These are phyloP conservation scores for Ogataea pilisensis DNA, from an alignment of 805 yeast species.

Conservation along the genomic window DNA sequence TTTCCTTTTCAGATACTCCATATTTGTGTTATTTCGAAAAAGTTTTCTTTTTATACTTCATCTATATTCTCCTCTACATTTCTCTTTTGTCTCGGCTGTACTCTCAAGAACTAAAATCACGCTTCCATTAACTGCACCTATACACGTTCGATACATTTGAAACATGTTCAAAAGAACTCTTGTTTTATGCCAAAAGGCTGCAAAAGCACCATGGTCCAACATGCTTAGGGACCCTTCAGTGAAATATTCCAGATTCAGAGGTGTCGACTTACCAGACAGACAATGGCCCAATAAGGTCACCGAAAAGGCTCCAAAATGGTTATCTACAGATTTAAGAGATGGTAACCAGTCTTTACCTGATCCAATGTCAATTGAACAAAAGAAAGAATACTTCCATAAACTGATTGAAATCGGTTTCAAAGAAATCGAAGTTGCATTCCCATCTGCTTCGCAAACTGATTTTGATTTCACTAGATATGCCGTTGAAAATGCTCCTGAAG, in stretches of 20 bases:
- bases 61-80: too few species aligned
- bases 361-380: conserved; percentile 81
- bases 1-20: too few species aligned
- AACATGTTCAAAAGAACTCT: conserved; percentile 29
- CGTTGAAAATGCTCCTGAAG: conserved; percentile 68
- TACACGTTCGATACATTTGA: too few species aligned
- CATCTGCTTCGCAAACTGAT: conserved; percentile 75
- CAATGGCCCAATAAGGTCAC: conserved; percentile 65
- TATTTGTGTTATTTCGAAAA: too few species aligned
- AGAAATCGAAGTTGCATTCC: conserved; percentile 81
- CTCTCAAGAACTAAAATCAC: too few species aligned
- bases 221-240: conserved; percentile 70
- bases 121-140: too few species aligned
- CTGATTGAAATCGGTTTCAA: conserved; percentile 72
- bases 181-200: conserved; percentile 25
- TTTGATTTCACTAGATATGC: conserved; percentile 78
- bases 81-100: too few species aligned
- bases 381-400: conserved; percentile 64
- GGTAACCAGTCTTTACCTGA: conserved; percentile 85
- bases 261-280: conserved; percentile 55
- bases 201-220: conserved; percentile 28
- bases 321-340: conserved; percentile 78
- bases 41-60: too few species aligned
- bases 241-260: conserved; percentile 56
- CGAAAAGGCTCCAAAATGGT: conserved; percentile 71